Percentiles rank a stretch among this genome's conserved stretches.
Evolutionary conservation across 192 early-diverging fungal genomes (phyloP).

Genomic region (Geranomyces michiganensis): DNA sequence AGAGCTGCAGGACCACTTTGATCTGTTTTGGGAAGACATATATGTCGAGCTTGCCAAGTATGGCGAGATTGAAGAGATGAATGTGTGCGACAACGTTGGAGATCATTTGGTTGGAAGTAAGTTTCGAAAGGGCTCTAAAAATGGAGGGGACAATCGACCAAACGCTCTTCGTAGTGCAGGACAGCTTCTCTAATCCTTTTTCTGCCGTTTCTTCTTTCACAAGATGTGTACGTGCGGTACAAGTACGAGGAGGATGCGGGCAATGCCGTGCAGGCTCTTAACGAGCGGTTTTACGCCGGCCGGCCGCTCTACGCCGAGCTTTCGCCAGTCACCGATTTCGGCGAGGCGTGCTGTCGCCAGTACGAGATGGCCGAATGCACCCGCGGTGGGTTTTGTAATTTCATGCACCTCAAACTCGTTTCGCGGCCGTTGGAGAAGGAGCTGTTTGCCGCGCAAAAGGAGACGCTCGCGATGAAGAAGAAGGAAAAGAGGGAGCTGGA

Average conservation of each 20-base stretch:
- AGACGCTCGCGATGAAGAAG: slow-evolving; percentile 17
- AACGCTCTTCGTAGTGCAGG: too few species aligned
- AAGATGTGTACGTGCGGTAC: slow-evolving; percentile 89
- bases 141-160: too few species aligned
- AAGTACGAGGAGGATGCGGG: slow-evolving; percentile 90
- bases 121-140: too few species aligned
- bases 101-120: slow-evolving; percentile 92
- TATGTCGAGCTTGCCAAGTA: slow-evolving; percentile 95
- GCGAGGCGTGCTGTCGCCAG: slow-evolving; percentile 97
- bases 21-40: slow-evolving; percentile 95
- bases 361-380: slow-evolving; percentile 94
- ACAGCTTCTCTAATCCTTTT: too few species aligned
- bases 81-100: slow-evolving; percentile 97
- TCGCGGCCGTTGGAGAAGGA: slow-evolving; percentile 75
- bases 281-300: slow-evolving; percentile 91
- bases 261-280: slow-evolving; percentile 87
- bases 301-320: slow-evolving; percentile 95
- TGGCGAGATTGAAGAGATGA: slow-evolving; percentile 95
- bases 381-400: slow-evolving; percentile 97
- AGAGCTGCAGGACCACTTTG: slow-evolving; percentile 87
- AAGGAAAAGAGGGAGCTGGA: slow-evolving; percentile 17
- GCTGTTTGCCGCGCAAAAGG: slow-evolving; percentile 77
- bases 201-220: neutral
- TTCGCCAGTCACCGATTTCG: slow-evolving; percentile 96
- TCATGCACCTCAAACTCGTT: slow-evolving; percentile 96